Conservation (phyloP, 176 grass and related monocot genomes). For the Raddia guianensis region DNA sequence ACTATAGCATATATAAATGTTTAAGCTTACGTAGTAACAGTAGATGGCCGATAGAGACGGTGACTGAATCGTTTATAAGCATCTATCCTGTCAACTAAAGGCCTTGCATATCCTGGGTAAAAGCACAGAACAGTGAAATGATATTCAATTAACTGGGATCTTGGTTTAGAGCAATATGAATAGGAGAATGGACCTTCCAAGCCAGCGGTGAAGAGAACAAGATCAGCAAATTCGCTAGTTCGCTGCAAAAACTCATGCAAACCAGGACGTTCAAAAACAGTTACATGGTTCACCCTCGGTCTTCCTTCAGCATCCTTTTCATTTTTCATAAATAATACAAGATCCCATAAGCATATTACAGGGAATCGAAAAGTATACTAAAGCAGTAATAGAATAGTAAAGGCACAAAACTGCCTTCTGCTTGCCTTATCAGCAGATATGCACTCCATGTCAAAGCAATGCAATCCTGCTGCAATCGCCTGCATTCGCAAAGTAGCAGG, state of each 20-base stretch:
- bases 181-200: slow-evolving; percentile 68
- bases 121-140: slow-evolving; percentile 24
- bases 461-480: slow-evolving; percentile 68
- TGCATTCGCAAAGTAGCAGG: slow-evolving; percentile 55
- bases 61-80: slow-evolving; percentile 65
- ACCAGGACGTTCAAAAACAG: slow-evolving; percentile 94
- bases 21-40: slow-evolving; percentile 80
- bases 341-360: slow-evolving; percentile 11
- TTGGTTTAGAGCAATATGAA: background rate
- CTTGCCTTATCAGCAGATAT: slow-evolving; percentile 68
- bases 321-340: slow-evolving; percentile 15
- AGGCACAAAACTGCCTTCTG: background rate
- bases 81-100: slow-evolving; percentile 92
- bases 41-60: slow-evolving; percentile 79
- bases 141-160: slow-evolving; percentile 7
- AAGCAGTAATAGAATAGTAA: background rate
- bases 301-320: slow-evolving; percentile 82
- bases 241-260: slow-evolving; percentile 78
- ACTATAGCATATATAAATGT: slow-evolving; percentile 5
- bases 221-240: slow-evolving; percentile 83
- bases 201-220: slow-evolving; percentile 96
- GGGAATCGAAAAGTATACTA: background rate
- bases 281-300: slow-evolving; percentile 72
- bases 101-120: slow-evolving; percentile 77
- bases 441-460: slow-evolving; percentile 85